Base-by-base conservation (phyloP, 768 basidiomycete species). In the Lactarius trivialis region DNA sequence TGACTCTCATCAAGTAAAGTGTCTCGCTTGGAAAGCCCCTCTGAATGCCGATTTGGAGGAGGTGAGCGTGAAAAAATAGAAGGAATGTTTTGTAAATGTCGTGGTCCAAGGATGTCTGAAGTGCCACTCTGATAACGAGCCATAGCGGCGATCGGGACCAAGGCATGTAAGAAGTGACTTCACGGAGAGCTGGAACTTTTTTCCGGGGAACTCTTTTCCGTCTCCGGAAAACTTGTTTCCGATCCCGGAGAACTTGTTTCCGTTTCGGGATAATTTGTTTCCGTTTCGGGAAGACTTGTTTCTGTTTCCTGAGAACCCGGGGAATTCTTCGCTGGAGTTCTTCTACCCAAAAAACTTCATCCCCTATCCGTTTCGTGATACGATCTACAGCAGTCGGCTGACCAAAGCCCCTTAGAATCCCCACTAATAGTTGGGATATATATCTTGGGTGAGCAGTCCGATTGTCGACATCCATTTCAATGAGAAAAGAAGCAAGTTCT, bases 101-200 rank as follows among this genome's bases (percentile, higher is more conserved):
- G 11, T 11, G 21, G 21, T 45, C 21, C 43, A 45, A 4, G 43
- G 43, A 45, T 5, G 72, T 76, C 45, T 77, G 75, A 9, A 77
- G 61, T 0, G 73, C 74, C 8, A 82, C 79, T 8, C 81, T 24
- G 43, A 45, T 24, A 45, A 45, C 43, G 21, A 45, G 43, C 43
- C 43, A 45, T 12, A 45, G 7, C 43, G 43, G 43, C 4, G 43
- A 45, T 45, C 43, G 4, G 43, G 21, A 21, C 43, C 43, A 45
- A 12, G 72, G 82, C 57, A 73, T 69, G 30, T 64, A 55, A 2
- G 43, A n/a, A n/a, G n/a, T n/a, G n/a, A n/a, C n/a, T n/a, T n/a
- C n/a, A n/a, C n/a, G n/a, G n/a, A n/a, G n/a, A n/a, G n/a, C n/a
- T n/a, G n/a, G n/a, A n/a, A n/a, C n/a, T n/a, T n/a, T n/a, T n/a